Evolutionary conservation across 2,329 filamentous ascomycete species (phyloP).

Genomic region (Colletotrichum filicis): DNA sequence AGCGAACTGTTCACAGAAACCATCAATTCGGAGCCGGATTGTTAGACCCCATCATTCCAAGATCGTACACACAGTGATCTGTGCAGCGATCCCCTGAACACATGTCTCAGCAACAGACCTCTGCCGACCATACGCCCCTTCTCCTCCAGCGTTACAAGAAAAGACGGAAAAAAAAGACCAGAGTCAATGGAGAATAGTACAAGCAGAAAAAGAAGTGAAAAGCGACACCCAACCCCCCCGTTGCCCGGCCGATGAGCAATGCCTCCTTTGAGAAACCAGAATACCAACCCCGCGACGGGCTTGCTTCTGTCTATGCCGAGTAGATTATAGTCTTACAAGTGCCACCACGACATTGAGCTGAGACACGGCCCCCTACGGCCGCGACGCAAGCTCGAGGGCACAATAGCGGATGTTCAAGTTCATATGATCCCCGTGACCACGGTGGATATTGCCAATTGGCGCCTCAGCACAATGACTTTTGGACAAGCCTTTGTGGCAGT

Average conservation of each 20-base stretch:
- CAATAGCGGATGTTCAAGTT: not conserved
- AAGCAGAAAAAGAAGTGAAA: constrained; percentile 15
- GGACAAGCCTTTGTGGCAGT: not conserved
- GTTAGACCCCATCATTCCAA: constrained; percentile 1
- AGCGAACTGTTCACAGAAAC: constrained; percentile 10
- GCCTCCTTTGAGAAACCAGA: not conserved
- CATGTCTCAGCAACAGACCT: not conserved
- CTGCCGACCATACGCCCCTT: not conserved
- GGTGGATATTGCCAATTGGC: constrained; percentile 1
- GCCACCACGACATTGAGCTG: not conserved
- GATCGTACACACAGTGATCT: not conserved
- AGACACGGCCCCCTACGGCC: not conserved
- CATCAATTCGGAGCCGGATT: constrained; percentile 1
- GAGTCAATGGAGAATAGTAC: constrained; percentile 22
- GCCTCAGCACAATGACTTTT: not conserved
- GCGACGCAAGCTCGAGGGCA: constrained; percentile 1
- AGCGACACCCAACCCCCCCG: not conserved
- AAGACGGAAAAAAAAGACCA: constrained; percentile 16
- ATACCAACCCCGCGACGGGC: constrained; percentile 1
- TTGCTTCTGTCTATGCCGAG: constrained; percentile 1
- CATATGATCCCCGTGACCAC: constrained; percentile 1
- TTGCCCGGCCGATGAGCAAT: not conserved
- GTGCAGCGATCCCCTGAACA: not conserved
- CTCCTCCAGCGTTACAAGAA: constrained; percentile 6
- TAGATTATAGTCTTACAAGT: constrained; percentile 19